phyloP scores from a whole-genome alignment of 2,329 filamentous ascomycete species.

The Penicillium corylophilum region DNA sequence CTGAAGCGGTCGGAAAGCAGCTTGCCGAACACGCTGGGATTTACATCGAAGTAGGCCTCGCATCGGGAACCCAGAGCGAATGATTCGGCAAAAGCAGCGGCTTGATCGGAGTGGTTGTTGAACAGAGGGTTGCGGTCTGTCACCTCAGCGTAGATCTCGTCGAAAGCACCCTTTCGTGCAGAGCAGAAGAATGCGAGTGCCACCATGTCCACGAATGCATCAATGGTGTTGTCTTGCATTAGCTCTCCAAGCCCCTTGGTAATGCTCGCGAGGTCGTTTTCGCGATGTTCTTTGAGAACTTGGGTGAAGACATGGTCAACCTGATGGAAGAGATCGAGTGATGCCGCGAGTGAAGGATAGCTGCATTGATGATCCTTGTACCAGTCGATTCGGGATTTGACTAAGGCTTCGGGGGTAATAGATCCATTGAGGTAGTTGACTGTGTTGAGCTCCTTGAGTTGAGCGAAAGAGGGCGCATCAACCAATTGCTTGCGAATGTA shows the following conservation, averaged over 20 bases:
- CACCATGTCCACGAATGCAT: constrained; percentile 55
- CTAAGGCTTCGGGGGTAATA: constrained; percentile 34
- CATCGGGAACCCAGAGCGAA: constrained; percentile 64
- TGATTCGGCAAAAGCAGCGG: constrained; percentile 62
- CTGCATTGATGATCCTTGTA: constrained; percentile 40
- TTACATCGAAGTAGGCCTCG: constrained; percentile 61
- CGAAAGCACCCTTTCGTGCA: constrained; percentile 56
- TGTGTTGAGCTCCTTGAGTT: constrained; percentile 42
- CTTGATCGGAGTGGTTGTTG: constrained; percentile 61
- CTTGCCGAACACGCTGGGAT: constrained; percentile 50
- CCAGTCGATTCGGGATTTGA: constrained; percentile 45
- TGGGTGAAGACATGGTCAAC: constrained; percentile 31
- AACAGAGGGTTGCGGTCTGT: constrained; percentile 63
- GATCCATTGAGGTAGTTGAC: constrained; percentile 43
- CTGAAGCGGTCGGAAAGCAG: constrained; percentile 44
- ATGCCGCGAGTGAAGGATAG: constrained; percentile 34
- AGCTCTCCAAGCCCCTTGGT: constrained; percentile 38
- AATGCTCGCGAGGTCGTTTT: constrained; percentile 39
- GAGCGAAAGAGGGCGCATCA: constrained; percentile 39
- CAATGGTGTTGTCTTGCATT: constrained; percentile 34
- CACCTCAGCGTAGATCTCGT: constrained; percentile 63
- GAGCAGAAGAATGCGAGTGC: constrained; percentile 59
- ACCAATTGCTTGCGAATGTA: constrained; percentile 38
- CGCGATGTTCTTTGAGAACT: constrained; percentile 30
- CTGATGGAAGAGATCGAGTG: constrained; percentile 41